These are phyloP conservation scores for Mycena maculata DNA, from an alignment of 768 basidiomycete genomes.

Conservation along the genomic window DNA sequence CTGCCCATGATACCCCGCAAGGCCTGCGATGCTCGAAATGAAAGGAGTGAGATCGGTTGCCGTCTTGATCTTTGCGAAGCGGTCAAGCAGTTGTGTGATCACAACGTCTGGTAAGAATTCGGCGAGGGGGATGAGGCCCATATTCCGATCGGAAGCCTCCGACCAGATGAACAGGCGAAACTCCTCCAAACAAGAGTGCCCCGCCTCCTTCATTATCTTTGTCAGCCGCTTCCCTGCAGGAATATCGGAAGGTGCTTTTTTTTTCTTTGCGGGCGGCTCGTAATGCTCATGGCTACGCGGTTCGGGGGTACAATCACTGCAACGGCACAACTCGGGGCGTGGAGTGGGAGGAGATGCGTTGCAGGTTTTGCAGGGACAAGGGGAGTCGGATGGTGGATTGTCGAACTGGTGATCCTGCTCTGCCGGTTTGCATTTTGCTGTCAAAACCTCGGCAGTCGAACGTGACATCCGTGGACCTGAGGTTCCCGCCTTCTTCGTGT, in stretches of 20 bases:
- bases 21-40: background rate
- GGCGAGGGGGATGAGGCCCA: slow-evolving; percentile 4
- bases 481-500: background rate
- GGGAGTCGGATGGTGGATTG: background rate
- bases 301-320: slow-evolving; percentile 3
- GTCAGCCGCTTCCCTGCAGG: background rate
- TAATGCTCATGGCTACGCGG: background rate
- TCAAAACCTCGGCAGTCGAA: slow-evolving; percentile 1
- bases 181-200: background rate
- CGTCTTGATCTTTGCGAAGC: background rate
- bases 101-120: slow-evolving; percentile 9
- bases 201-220: slow-evolving; percentile 10
- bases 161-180: background rate
- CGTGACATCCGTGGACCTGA: slow-evolving; percentile 4
- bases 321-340: background rate
- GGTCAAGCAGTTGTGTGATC: background rate
- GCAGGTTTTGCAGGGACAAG: background rate
- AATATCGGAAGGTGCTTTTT: background rate
- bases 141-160: background rate
- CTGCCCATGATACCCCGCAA: background rate
- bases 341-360: background rate
- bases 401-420: slow-evolving; percentile 7
- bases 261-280: background rate
- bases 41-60: background rate
- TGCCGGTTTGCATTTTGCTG: background rate